phyloP scores from a whole-genome alignment of 2,329 filamentous ascomycete species.

The Nannizzia gypsea region DNA sequence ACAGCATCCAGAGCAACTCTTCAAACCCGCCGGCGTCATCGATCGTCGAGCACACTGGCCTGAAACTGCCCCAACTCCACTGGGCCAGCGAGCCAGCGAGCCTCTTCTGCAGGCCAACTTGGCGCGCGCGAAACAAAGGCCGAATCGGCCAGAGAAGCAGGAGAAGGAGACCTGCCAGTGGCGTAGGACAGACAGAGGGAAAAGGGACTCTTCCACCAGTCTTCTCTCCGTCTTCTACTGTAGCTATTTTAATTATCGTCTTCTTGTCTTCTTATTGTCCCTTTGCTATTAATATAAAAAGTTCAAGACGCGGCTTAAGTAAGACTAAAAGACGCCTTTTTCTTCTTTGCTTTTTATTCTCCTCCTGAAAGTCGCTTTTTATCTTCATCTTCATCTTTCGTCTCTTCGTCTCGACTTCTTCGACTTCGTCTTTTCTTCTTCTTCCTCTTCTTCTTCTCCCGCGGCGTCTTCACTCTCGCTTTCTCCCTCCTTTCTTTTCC shows the following conservation, averaged over 20 bases:
- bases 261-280: background rate
- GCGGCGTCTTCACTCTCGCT: background rate
- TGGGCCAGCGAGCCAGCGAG: background rate
- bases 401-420: conserved; percentile 10
- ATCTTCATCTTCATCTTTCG: background rate
- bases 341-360: background rate
- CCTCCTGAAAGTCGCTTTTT: background rate
- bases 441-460: background rate
- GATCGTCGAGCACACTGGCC: background rate
- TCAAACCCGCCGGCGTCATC: background rate
- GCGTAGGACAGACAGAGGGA: background rate
- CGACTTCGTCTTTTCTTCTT: background rate
- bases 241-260: background rate
- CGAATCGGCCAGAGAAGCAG: background rate
- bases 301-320: background rate
- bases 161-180: background rate
- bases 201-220: background rate
- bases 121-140: background rate
- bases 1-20: background rate
- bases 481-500: background rate
- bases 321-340: background rate
- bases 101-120: background rate
- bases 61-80: background rate
- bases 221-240: background rate
- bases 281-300: background rate